These are phyloP conservation scores for Nakaseomyces glabratus DNA, from an alignment of 1,139 yeast genomes.

Conservation along the genomic window DNA sequence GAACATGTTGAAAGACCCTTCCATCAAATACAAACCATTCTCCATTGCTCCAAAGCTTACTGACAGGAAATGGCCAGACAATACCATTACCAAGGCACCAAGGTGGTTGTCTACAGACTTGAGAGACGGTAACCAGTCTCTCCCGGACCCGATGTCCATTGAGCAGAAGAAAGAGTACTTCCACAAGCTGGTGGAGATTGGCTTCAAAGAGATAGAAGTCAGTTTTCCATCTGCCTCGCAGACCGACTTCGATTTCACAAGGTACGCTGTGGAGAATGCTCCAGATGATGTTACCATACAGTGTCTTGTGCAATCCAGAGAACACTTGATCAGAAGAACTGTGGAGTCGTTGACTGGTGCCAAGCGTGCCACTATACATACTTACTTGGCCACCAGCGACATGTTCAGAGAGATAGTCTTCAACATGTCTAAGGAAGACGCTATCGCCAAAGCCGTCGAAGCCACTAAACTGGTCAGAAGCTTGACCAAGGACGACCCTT, in stretches of 20 bases:
- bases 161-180: constrained; percentile 85
- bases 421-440: constrained; percentile 73
- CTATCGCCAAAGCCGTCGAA: constrained; percentile 70
- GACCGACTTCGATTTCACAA: constrained; percentile 90
- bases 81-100: constrained; percentile 69
- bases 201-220: constrained; percentile 95
- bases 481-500: constrained; percentile 83
- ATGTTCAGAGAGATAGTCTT: constrained; percentile 87
- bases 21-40: constrained; percentile 64
- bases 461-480: constrained; percentile 72
- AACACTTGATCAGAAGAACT: constrained; percentile 78
- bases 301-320: constrained; percentile 87
- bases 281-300: constrained; percentile 92
- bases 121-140: constrained; percentile 93
- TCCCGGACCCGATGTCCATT: constrained; percentile 94
- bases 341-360: constrained; percentile 87
- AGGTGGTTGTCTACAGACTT: constrained; percentile 95
- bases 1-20: constrained; percentile 63
- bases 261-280: constrained; percentile 84
- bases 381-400: constrained; percentile 86
- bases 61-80: constrained; percentile 82
- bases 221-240: constrained; percentile 96
- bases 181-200: constrained; percentile 72
- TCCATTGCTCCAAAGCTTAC: constrained; percentile 53
- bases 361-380: constrained; percentile 80